Evolutionary conservation across 441 rosid species (phyloP).

Genomic region (Erysimum cheiri): DNA sequence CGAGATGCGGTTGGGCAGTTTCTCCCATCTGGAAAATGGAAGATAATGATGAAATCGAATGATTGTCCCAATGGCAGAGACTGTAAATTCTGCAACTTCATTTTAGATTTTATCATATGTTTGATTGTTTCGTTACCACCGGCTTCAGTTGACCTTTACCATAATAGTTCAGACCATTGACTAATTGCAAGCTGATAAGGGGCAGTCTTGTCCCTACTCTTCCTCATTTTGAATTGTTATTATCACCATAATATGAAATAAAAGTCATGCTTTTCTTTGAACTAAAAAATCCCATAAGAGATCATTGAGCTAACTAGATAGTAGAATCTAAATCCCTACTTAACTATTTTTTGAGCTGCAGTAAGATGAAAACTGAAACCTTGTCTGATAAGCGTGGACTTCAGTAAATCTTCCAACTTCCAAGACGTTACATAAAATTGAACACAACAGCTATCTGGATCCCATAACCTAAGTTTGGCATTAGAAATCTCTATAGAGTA

Average conservation of each 20-base stretch:
- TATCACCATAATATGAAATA: too few relatives aligned
- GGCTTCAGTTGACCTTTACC: constrained; percentile 14
- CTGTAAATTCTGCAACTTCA: constrained; percentile 1
- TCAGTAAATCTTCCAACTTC: not conserved
- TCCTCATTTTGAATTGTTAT: too few relatives aligned
- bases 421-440: not conserved
- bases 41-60: not conserved
- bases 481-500: not conserved
- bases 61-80: constrained; percentile 6
- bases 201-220: not conserved
- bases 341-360: too few relatives aligned
- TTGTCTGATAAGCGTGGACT: not conserved
- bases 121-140: constrained; percentile 22
- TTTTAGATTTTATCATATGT: not conserved
- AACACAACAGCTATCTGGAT: not conserved
- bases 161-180: too few relatives aligned
- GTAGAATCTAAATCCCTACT: too few relatives aligned
- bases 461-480: not conserved
- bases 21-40: not conserved
- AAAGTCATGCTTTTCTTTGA: too few relatives aligned
- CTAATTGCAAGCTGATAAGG: not conserved
- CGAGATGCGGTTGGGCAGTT: not conserved
- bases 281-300: too few relatives aligned
- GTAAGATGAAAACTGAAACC: not conserved
- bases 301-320: too few relatives aligned